These are phyloP conservation scores for Aspergillus cejpii DNA, from an alignment of 2,329 filamentous ascomycete genomes.

Conservation along the genomic window DNA sequence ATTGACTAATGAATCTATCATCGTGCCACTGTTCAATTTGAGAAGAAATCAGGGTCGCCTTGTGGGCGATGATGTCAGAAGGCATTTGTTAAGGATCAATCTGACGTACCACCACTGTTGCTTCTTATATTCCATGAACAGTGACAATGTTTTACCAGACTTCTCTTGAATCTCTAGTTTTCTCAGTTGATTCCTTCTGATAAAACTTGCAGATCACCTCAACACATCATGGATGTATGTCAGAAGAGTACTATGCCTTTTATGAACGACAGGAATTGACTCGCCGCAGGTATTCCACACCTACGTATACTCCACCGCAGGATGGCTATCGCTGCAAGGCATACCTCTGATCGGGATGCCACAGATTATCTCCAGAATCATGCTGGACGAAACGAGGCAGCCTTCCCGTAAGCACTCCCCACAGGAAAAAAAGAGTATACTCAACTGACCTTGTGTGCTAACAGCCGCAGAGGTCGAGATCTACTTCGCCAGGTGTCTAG, in stretches of 20 bases:
- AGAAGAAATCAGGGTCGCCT: neutral
- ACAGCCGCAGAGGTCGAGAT: slow-evolving; percentile 52
- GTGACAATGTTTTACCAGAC: no score
- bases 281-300: slow-evolving; percentile 37
- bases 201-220: neutral
- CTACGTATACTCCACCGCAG: slow-evolving; percentile 42
- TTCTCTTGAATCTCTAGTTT: neutral
- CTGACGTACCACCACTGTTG: neutral
- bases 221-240: slow-evolving; percentile 18
- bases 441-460: no score
- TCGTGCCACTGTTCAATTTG: no score
- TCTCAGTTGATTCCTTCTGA: neutral
- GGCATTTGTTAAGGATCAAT: neutral
- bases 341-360: slow-evolving; percentile 54
- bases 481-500: slow-evolving; percentile 67
- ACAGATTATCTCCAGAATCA: slow-evolving; percentile 54
- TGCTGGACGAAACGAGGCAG: slow-evolving; percentile 52
- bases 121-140: neutral
- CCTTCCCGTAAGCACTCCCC: slow-evolving; percentile 43
- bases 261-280: slow-evolving; percentile 8
- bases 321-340: slow-evolving; percentile 42
- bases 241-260: neutral
- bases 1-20: no score
- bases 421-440: neutral
- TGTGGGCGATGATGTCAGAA: neutral